A percentile compares a stretch with the other conserved stretches of the same genome.
These are phyloP conservation scores for Mucor lusitanicus DNA, from an alignment of 371 early-diverging fungal genomes.

Conservation along the genomic window DNA sequence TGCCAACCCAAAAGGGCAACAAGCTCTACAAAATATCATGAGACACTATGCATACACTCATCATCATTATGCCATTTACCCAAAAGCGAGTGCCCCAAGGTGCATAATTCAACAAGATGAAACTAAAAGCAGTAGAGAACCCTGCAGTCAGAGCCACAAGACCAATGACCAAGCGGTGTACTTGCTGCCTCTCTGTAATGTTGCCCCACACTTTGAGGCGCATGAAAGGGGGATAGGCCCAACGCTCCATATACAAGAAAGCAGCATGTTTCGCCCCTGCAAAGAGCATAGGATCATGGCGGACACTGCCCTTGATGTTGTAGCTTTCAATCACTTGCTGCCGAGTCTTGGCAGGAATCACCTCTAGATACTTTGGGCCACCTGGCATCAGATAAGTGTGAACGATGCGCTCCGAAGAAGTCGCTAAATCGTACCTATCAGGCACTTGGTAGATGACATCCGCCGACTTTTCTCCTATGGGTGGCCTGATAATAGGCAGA, in stretches of 20 bases:
- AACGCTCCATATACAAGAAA: slow-evolving; percentile 58
- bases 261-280: slow-evolving; percentile 59
- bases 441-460: slow-evolving; percentile 11
- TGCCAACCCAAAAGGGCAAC: slow-evolving; percentile 49
- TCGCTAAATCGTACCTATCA: slow-evolving; percentile 53
- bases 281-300: slow-evolving; percentile 59
- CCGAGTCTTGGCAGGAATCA: slow-evolving; percentile 36
- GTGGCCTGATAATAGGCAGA: neutral
- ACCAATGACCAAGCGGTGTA: slow-evolving; percentile 57
- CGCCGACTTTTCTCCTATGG: neutral
- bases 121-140: slow-evolving; percentile 50
- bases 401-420: slow-evolving; percentile 61
- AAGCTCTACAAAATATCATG: slow-evolving; percentile 21
- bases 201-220: slow-evolving; percentile 64
- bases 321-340: slow-evolving; percentile 29
- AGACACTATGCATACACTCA: neutral
- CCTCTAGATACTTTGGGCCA: slow-evolving; percentile 51
- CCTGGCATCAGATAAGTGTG: slow-evolving; percentile 56
- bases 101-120: slow-evolving; percentile 60
- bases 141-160: slow-evolving; percentile 54
- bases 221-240: slow-evolving; percentile 64
- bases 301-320: slow-evolving; percentile 34
- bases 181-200: slow-evolving; percentile 53
- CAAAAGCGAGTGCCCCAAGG: slow-evolving; percentile 54
- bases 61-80: slow-evolving; percentile 38